Evolutionary conservation across 225 moss, liverwort and hornwort species (phyloP).

Genomic region (Ulota crispa): DNA sequence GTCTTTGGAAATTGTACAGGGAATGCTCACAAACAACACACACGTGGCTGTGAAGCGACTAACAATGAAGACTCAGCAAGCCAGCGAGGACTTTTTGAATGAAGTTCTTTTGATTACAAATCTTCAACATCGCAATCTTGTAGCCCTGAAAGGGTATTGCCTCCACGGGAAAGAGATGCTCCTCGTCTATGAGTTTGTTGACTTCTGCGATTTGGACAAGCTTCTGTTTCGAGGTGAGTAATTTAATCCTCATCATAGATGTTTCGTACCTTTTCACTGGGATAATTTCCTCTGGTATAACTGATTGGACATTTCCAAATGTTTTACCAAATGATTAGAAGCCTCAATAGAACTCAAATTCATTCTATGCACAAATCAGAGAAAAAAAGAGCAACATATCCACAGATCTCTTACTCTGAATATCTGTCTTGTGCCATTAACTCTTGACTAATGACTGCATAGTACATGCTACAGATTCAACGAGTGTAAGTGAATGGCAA

Average conservation of each 20-base stretch:
- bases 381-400: not conserved
- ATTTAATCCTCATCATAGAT: not conserved
- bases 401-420: not conserved
- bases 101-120: conserved; percentile 43
- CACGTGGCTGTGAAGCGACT: conserved; percentile 38
- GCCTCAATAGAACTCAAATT: not conserved
- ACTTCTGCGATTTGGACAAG: conserved; percentile 51
- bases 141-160: conserved; percentile 43
- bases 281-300: not conserved
- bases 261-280: not conserved
- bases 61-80: conserved; percentile 21
- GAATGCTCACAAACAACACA: conserved; percentile 1
- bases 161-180: conserved; percentile 42
- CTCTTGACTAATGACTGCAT: not conserved
- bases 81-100: conserved; percentile 44
- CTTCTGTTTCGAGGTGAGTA: conserved; percentile 29
- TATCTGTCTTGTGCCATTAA: not conserved
- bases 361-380: not conserved
- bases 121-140: conserved; percentile 46
- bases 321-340: not conserved
- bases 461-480: not conserved
- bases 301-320: not conserved
- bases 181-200: conserved; percentile 47
- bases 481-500: not conserved
- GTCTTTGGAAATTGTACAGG: conserved; percentile 19